Percentiles rank a stretch among this genome's conserved stretches.
Evolutionary conservation across 306 rosid species (phyloP).

Genomic region (Coriaria nepalensis): DNA sequence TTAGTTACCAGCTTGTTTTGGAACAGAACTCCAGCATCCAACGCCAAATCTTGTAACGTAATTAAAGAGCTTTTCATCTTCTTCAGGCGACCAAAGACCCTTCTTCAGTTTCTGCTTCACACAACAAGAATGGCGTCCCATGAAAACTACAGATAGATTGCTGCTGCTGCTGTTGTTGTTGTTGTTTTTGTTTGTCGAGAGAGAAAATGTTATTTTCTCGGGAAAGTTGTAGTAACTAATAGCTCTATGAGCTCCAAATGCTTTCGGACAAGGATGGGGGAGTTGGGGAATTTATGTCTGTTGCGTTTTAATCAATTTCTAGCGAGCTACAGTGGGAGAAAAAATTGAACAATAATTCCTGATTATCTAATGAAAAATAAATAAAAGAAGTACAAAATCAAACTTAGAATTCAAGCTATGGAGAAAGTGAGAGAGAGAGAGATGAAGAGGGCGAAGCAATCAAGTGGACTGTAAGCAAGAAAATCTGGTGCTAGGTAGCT

Average conservation of each 20-base stretch:
- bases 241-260: neutral
- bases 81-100: conserved; percentile 96
- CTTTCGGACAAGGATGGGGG: too few species aligned
- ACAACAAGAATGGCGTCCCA: conserved; percentile 95
- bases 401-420: conserved; percentile 81
- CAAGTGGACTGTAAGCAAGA: conserved; percentile 98
- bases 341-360: conserved; percentile 25
- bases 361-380: conserved; percentile 27
- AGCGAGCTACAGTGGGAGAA: too few species aligned
- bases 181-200: neutral
- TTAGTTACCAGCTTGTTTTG: conserved; percentile 66
- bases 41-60: conserved; percentile 76
- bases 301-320: too few species aligned
- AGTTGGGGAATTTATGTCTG: too few species aligned
- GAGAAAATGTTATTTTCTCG: conserved; percentile 2
- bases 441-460: conserved; percentile 62
- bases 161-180: too few species aligned
- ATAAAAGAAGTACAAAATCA: conserved; percentile 34
- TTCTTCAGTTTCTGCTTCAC: conserved; percentile 72
- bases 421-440: conserved; percentile 16
- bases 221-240: conserved; percentile 10
- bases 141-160: conserved; percentile 6
- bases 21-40: conserved; percentile 98
- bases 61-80: conserved; percentile 85
- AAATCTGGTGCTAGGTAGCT: conserved; percentile 43